Percentiles rank a stretch among this genome's conserved stretches.
Conservation (phyloP, 106 monocot genomes). For the Apostasia ramifera region DNA sequence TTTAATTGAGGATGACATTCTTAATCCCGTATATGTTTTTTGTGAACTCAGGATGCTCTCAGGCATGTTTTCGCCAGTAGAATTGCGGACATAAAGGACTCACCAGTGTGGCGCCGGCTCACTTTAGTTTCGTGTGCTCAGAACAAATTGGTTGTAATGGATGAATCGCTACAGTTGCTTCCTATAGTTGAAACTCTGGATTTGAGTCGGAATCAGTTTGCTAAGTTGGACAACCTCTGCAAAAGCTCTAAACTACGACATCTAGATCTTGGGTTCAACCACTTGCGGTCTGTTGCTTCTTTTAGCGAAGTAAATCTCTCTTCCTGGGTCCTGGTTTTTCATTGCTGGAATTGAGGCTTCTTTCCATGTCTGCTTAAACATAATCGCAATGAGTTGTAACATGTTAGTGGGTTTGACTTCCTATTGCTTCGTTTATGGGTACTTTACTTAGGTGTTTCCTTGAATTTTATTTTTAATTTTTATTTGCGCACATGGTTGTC, state of each 20-base stretch:
- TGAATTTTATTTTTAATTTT: too few relatives aligned
- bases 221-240: constrained; percentile 74
- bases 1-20: neutral
- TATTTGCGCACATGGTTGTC: too few relatives aligned
- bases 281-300: constrained; percentile 60
- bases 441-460: too few relatives aligned
- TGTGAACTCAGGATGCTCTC: constrained; percentile 63
- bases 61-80: constrained; percentile 93
- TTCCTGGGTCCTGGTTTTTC: neutral
- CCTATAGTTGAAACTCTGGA: constrained; percentile 80
- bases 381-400: too few relatives aligned
- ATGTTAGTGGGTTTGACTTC: too few relatives aligned
- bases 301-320: constrained; percentile 56
- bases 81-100: constrained; percentile 84
- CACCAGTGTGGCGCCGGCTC: constrained; percentile 62
- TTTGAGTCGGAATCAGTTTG: constrained; percentile 78
- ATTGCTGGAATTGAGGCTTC: too few relatives aligned
- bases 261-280: constrained; percentile 95
- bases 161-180: constrained; percentile 89
- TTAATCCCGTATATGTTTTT: neutral
- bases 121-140: constrained; percentile 80
- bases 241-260: constrained; percentile 57
- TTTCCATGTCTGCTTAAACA: too few relatives aligned
- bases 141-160: constrained; percentile 86
- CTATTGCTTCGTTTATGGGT: too few relatives aligned